Evolutionary conservation across 768 basidiomycete species (phyloP).

Genomic region (Exsudoporus frostii): DNA sequence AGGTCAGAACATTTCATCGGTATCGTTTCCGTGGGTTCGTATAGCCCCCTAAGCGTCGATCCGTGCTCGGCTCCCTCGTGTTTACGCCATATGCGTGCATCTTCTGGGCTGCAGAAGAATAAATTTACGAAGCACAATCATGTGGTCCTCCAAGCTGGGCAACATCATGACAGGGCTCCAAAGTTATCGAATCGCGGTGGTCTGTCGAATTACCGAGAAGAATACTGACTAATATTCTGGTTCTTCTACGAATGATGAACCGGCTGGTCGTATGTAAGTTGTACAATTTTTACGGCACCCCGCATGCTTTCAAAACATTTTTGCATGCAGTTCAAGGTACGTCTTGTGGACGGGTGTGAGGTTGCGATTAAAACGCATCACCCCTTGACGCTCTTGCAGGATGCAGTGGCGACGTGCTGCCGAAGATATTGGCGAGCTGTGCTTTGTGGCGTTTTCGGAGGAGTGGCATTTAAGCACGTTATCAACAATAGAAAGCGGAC

Average conservation of each 20-base stretch:
- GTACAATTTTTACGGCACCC: conserved; percentile 22
- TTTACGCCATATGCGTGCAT: conserved; percentile 1
- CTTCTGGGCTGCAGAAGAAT: not conserved
- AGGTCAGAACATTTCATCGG: not conserved
- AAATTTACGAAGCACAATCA: conserved; percentile 1
- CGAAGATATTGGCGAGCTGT: conserved; percentile 5
- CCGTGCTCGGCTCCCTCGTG: conserved; percentile 1
- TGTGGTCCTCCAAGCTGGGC: not conserved
- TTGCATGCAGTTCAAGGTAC: not conserved
- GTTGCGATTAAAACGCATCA: not conserved
- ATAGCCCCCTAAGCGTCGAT: conserved; percentile 4
- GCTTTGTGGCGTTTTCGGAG: conserved; percentile 26
- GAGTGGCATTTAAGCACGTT: conserved; percentile 2
- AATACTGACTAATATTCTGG: conserved; percentile 15
- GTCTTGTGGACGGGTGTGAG: not conserved
- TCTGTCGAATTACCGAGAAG: conserved; percentile 4
- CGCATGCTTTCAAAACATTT: not conserved
- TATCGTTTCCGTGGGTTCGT: conserved; percentile 8
- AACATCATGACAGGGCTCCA: not conserved
- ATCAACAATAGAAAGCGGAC: conserved; percentile 19
- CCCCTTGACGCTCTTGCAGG: not conserved
- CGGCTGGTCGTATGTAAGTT: conserved; percentile 4
- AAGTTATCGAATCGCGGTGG: not conserved
- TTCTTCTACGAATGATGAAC: conserved; percentile 12
- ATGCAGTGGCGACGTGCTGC: not conserved